phyloP scores from a whole-genome alignment of 2,329 filamentous ascomycete genomes.

The Bipolaris cookei region DNA sequence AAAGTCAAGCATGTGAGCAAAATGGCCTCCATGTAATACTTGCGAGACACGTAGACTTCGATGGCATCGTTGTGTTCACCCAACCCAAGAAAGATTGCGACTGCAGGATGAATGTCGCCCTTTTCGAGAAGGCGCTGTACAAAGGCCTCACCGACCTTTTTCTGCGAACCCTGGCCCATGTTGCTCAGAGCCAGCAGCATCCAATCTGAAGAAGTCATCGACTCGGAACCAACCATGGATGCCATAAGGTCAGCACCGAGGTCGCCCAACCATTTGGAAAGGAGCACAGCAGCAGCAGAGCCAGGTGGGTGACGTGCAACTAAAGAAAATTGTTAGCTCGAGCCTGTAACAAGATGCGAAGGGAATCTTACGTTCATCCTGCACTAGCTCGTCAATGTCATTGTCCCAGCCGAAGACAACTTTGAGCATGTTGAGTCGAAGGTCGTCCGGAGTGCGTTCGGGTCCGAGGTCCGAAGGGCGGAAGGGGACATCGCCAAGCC shows the following conservation, averaged over 20 bases:
- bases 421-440: constrained; percentile 87
- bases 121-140: constrained; percentile 88
- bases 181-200: constrained; percentile 92
- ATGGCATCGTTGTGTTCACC: constrained; percentile 94
- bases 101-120: constrained; percentile 89
- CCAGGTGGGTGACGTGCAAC: constrained; percentile 73
- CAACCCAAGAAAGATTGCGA: constrained; percentile 89
- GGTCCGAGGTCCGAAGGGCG: constrained; percentile 66
- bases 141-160: constrained; percentile 88
- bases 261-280: constrained; percentile 92
- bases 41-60: constrained; percentile 92
- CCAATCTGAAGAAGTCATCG: constrained; percentile 95
- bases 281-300: constrained; percentile 78
- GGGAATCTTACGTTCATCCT: constrained; percentile 71
- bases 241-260: constrained; percentile 81
- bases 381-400: constrained; percentile 79
- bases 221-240: constrained; percentile 74
- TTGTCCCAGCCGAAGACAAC: constrained; percentile 95
- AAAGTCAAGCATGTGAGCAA: constrained; percentile 84
- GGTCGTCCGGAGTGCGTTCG: constrained; percentile 66
- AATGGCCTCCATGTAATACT: constrained; percentile 89
- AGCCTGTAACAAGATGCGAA: not conserved
- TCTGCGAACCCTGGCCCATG: constrained; percentile 77
- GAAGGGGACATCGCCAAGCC: constrained; percentile 83
- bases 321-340: constrained; percentile 33